Evolutionary conservation across 176 grass and related monocot genomes (phyloP).

Genomic region (Aechmea fasciata): DNA sequence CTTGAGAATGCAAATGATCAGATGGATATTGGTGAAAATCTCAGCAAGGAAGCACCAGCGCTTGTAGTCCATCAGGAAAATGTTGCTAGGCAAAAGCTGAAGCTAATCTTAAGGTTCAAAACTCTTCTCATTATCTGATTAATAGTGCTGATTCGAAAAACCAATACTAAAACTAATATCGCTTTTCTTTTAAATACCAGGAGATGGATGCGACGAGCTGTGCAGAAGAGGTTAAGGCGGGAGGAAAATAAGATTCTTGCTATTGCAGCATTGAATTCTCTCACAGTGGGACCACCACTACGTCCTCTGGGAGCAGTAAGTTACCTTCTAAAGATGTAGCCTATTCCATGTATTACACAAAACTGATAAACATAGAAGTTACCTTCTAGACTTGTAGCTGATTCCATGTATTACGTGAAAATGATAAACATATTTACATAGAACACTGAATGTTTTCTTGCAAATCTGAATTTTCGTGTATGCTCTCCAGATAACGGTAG

Average conservation of each 20-base stretch:
- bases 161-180: not conserved
- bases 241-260: constrained; percentile 61
- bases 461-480: not conserved
- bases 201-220: constrained; percentile 67
- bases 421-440: too few species aligned
- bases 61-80: constrained; percentile 13
- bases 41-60: constrained; percentile 17
- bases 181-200: constrained; percentile 14
- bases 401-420: too few species aligned
- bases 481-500: too few species aligned
- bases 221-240: constrained; percentile 31
- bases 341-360: too few species aligned
- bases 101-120: constrained; percentile 57
- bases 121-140: constrained; percentile 9
- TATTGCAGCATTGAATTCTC: constrained; percentile 54
- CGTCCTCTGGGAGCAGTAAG: constrained; percentile 15
- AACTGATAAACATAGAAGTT: too few species aligned
- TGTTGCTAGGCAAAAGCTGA: constrained; percentile 53
- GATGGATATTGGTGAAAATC: constrained; percentile 3
- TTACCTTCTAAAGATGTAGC: not conserved
- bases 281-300: constrained; percentile 58
- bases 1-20: constrained; percentile 5
- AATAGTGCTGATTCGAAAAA: not conserved
- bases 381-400: too few species aligned
- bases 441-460: not conserved